Conservation (phyloP, 2,329 filamentous ascomycete species). For the Neonectria coccinea region DNA sequence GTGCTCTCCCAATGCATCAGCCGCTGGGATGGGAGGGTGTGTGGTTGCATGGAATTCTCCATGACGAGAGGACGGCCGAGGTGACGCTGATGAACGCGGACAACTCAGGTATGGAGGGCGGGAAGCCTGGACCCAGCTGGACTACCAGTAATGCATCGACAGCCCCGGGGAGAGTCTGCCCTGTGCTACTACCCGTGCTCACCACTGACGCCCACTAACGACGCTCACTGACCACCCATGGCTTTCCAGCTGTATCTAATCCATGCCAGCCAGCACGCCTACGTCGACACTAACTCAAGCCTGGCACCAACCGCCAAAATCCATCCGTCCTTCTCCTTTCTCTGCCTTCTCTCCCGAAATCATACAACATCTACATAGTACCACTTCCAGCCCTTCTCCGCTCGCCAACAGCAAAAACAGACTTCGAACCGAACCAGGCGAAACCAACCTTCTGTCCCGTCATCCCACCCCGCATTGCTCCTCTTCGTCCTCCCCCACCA, state of each 20-base stretch:
- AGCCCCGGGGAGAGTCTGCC: not conserved
- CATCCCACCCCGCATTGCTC: not conserved
- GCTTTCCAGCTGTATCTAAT: constrained; percentile 2
- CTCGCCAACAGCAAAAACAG: not conserved
- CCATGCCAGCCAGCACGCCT: constrained; percentile 10
- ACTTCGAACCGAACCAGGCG: not conserved
- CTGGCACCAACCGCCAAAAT: constrained; percentile 17
- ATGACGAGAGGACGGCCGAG: not conserved
- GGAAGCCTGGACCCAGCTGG: too few relatives aligned
- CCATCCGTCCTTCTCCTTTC: constrained; percentile 14
- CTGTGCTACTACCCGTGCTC: not conserved
- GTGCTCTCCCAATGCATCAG: constrained; percentile 4
- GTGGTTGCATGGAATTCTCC: not conserved
- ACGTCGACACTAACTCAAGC: constrained; percentile 5
- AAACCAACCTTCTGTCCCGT: not conserved
- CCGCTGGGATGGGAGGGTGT: not conserved
- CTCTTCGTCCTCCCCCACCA: not conserved
- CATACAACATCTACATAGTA: not conserved
- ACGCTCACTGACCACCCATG: not conserved
- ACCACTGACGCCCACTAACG: constrained; percentile 2
- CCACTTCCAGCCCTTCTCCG: not conserved
- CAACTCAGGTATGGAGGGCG: not conserved
- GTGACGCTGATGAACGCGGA: not conserved
- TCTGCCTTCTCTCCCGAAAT: constrained; percentile 4
- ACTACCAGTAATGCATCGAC: not conserved